These are phyloP conservation scores for Artemisia annua DNA, from an alignment of 129 eudicot species.

Conservation along the genomic window DNA sequence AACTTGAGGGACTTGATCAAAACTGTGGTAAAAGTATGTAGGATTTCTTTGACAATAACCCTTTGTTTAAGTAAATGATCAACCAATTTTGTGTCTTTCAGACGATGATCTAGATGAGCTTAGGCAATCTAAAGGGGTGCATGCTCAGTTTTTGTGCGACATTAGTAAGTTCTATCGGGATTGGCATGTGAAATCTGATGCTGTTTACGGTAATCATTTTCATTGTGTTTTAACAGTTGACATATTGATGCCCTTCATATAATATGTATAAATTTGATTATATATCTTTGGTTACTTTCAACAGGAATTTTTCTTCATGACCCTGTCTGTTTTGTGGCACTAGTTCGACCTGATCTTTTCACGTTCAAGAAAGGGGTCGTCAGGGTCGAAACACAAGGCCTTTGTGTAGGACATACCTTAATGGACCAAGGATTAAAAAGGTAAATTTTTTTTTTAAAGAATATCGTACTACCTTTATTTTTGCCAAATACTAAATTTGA, in stretches of 20 bases:
- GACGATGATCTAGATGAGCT: slow-evolving; percentile 63
- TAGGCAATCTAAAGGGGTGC: slow-evolving; percentile 62
- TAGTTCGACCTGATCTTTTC: slow-evolving; percentile 83
- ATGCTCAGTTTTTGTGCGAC: slow-evolving; percentile 58
- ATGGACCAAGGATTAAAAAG: slow-evolving; percentile 81
- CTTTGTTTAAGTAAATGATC: background rate
- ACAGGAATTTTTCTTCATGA: slow-evolving; percentile 87
- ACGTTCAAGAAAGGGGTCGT: slow-evolving; percentile 80
- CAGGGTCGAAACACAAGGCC: slow-evolving; percentile 92
- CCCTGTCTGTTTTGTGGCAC: slow-evolving; percentile 86
- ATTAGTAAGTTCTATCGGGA: slow-evolving; percentile 81
- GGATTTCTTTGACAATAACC: too few relatives aligned
- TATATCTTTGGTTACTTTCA: slow-evolving; percentile 1
- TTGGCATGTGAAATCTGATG: slow-evolving; percentile 94
- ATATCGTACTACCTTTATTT: background rate
- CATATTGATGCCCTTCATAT: background rate
- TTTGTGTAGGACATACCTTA: slow-evolving; percentile 68
- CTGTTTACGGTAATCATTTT: slow-evolving; percentile 63
- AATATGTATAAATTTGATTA: background rate
- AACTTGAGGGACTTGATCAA: too few relatives aligned
- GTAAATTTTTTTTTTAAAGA: too few relatives aligned
- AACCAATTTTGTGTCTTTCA: slow-evolving; percentile 26
- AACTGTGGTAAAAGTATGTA: too few relatives aligned
- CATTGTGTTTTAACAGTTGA: background rate
- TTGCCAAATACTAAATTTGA: background rate